phyloP scores from a whole-genome alignment of 768 basidiomycete genomes.

The Coprinopsis strossmayeri region DNA sequence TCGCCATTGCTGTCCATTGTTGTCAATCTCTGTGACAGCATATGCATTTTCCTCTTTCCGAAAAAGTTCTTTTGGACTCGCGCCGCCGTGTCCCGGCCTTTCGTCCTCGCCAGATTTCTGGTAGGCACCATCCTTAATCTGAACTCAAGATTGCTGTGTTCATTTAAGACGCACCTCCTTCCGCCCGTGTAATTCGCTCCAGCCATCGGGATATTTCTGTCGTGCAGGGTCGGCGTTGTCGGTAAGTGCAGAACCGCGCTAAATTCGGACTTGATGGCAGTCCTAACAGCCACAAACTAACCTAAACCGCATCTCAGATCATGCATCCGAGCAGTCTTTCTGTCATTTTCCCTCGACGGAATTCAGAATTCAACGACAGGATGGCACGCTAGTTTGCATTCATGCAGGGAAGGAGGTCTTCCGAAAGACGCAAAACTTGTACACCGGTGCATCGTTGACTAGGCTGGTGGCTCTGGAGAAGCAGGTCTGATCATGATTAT shows the following conservation, averaged over 20 bases:
- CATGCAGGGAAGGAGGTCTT: too few relatives aligned
- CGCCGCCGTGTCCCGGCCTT: constrained; percentile 47
- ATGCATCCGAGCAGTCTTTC: too few relatives aligned
- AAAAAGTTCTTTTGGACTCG: constrained; percentile 57
- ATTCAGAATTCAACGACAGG: too few relatives aligned
- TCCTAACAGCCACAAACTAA: too few relatives aligned
- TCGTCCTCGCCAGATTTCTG: constrained; percentile 55
- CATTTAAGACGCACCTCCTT: constrained; percentile 37
- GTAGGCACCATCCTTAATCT: background rate
- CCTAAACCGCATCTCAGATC: too few relatives aligned
- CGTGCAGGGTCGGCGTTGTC: background rate
- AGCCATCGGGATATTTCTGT: constrained; percentile 30
- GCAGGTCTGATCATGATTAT: too few relatives aligned
- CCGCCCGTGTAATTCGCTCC: constrained; percentile 79
- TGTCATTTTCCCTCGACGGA: too few relatives aligned
- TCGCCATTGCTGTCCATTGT: background rate
- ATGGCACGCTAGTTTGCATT: too few relatives aligned
- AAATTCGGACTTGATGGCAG: too few relatives aligned
- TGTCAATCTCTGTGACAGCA: constrained; percentile 36
- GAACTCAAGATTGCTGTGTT: background rate
- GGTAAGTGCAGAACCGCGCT: background rate
- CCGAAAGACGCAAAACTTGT: too few relatives aligned
- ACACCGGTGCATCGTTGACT: too few relatives aligned
- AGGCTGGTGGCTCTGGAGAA: too few relatives aligned
- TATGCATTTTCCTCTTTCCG: constrained; percentile 49